Base-by-base conservation (phyloP, 2,329 filamentous ascomycete genomes). In the Aureobasidium sp. region DNA sequence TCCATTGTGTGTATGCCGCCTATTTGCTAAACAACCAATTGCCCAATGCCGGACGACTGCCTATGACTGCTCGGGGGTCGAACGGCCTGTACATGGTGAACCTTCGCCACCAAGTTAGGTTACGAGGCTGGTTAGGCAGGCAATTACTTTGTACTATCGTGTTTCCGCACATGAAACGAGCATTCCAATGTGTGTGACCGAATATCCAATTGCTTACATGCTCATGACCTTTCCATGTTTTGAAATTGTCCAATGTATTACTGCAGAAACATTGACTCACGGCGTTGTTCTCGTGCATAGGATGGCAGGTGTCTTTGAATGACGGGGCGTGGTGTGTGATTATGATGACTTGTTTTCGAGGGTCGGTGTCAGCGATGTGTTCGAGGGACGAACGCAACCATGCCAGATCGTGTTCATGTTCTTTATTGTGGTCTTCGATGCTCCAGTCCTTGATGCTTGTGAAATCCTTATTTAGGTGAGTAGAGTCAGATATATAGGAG, bases 311-410 rank as follows among this genome's bases (percentile, higher is more conserved):
- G 10, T 73, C 75, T 50, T 76, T 64, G 1, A 80, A 67, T 5
- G 71, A 78, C 1, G 83, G 83, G 1, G 82, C 82, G 66, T 86
- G 82, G 65, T 86, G 83, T 0, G 82, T 85, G 1, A 78, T 76
- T 0, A 85, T 60, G 20, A 60, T 36, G 74, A 66, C 58, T 62
- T 59, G 56, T 29, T 64, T 46, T 37, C 63, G 20, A 9, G 66
- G 42, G 17, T 63, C 44, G 56, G 63, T 46, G 8, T 47, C 26
- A 23, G 41, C 57, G n/a, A 60, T 51, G 6, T 42, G 57, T 9
- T 66, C 65, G 8, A 82, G 67, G 58, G 80, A 70, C 1, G 67
- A 63, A n/a, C 70, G 71, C 7, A 86, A 73, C 82, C 82, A 86
- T 1, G 73, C 64, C 2, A 77, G 63, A 63, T 86, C 83, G 12